phyloP scores from a whole-genome alignment of 805 yeast species.

The Vanderwaltozyma tropicalis region DNA sequence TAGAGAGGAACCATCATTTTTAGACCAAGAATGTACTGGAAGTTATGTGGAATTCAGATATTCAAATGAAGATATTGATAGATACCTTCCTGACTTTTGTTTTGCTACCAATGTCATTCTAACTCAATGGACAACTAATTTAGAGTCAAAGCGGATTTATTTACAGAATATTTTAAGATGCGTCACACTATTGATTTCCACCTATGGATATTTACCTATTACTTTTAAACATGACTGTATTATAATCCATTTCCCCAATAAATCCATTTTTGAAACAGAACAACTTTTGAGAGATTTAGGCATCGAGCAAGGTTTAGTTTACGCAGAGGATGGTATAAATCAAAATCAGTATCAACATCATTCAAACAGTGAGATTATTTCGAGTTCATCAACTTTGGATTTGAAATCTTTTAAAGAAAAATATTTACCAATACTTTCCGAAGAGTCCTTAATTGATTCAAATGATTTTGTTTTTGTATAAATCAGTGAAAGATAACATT shows the following conservation, averaged over 20 bases:
- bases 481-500: no score
- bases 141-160: neutral
- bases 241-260: constrained; percentile 62
- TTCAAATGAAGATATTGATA: no score
- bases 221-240: constrained; percentile 34
- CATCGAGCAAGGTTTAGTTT: constrained; percentile 46
- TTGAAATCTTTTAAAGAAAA: no score
- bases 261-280: constrained; percentile 50
- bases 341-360: no score
- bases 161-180: neutral
- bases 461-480: no score
- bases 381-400: no score
- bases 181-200: constrained; percentile 24
- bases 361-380: no score
- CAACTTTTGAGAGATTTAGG: constrained; percentile 47
- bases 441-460: no score
- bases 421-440: no score
- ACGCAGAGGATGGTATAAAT: constrained; percentile 19
- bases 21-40: neutral
- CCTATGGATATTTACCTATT: constrained; percentile 57
- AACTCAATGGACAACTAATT: constrained; percentile 4
- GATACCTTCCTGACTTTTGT: neutral
- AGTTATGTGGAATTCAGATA: neutral
- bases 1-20: neutral
- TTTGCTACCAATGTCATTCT: neutral